These are phyloP conservation scores for Globisporangium apiculatum DNA, from an alignment of 352 stramenopile genomes.

Conservation along the genomic window DNA sequence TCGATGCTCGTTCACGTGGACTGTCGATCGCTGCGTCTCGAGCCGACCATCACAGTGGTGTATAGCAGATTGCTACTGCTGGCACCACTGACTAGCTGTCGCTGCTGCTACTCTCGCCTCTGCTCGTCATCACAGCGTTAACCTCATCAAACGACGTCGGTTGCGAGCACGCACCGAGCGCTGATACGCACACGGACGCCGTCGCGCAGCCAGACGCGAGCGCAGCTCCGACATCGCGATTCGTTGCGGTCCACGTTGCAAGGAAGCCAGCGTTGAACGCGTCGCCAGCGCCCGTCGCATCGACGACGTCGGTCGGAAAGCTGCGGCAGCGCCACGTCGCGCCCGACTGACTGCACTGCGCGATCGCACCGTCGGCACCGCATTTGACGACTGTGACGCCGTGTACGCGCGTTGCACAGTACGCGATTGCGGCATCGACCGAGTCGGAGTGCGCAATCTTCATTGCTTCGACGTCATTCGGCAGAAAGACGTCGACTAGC, in stretches of 20 bases:
- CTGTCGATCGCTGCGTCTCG: too few species aligned
- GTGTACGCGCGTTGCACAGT: conserved; percentile 33
- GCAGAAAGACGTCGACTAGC: conserved; percentile 76
- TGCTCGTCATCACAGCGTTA: conserved; percentile 20
- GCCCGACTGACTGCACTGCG: conserved; percentile 35
- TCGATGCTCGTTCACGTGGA: too few species aligned
- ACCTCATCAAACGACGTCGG: conserved; percentile 39
- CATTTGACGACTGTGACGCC: conserved; percentile 68
- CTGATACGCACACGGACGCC: conserved; percentile 46
- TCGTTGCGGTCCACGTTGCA: conserved; percentile 48
- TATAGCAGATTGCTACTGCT: too few species aligned
- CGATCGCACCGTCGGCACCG: conserved; percentile 49
- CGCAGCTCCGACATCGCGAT: conserved; percentile 37
- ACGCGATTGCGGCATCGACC: conserved; percentile 47
- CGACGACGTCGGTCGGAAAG: conserved; percentile 53
- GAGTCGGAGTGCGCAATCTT: conserved; percentile 37
- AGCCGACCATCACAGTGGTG: too few species aligned
- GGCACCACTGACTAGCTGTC: too few species aligned
- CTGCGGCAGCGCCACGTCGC: conserved; percentile 35
- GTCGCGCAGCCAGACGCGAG: conserved; percentile 65
- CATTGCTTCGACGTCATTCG: conserved; percentile 80
- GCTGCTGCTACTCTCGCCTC: not conserved
- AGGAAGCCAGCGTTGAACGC: conserved; percentile 86
- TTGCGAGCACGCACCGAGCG: conserved; percentile 48
- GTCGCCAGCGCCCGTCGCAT: conserved; percentile 77